A percentile compares a stretch with the other conserved stretches of the same genome.
These are phyloP conservation scores for Crassisporium funariophilum DNA, from an alignment of 768 basidiomycete genomes.

Conservation along the genomic window DNA sequence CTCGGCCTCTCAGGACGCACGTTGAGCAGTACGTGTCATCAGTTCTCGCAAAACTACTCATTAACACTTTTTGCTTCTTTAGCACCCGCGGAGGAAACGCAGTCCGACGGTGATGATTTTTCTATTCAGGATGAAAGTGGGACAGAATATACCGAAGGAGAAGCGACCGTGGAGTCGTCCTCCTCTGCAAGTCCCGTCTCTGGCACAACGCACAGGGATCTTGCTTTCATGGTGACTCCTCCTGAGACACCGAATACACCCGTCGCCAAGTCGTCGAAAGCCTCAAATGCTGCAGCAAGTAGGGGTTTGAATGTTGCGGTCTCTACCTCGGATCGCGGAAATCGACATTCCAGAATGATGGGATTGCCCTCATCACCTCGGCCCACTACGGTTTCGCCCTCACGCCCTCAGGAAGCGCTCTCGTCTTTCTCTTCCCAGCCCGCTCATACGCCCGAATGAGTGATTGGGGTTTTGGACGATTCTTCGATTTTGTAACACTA, in stretches of 20 bases:
- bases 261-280: constrained; percentile 47
- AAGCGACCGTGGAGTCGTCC: constrained; percentile 50
- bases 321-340: constrained; percentile 50
- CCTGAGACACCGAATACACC: constrained; percentile 48
- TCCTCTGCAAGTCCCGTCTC: constrained; percentile 44
- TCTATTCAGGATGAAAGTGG: constrained; percentile 76
- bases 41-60: constrained; percentile 1
- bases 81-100: constrained; percentile 59
- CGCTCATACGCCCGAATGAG: constrained; percentile 19
- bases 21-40: constrained; percentile 55
- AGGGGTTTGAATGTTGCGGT: constrained; percentile 72
- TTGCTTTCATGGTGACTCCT: constrained; percentile 34
- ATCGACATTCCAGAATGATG: constrained; percentile 64
- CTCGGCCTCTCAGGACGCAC: constrained; percentile 76
- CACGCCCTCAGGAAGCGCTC: constrained; percentile 27
- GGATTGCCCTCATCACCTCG: constrained; percentile 63
- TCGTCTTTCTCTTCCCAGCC: constrained; percentile 22
- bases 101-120: constrained; percentile 70
- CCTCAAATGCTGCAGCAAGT: constrained; percentile 62
- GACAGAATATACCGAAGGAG: constrained; percentile 68
- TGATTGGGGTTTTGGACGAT: constrained; percentile 15
- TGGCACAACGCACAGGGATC: constrained; percentile 24
- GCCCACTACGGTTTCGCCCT: constrained; percentile 43
- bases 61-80: constrained; percentile 21
- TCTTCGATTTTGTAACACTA: constrained; percentile 12